Evolutionary conservation across 1,139 yeast genomes (phyloP).

Genomic region (Debaryomyces sp.): DNA sequence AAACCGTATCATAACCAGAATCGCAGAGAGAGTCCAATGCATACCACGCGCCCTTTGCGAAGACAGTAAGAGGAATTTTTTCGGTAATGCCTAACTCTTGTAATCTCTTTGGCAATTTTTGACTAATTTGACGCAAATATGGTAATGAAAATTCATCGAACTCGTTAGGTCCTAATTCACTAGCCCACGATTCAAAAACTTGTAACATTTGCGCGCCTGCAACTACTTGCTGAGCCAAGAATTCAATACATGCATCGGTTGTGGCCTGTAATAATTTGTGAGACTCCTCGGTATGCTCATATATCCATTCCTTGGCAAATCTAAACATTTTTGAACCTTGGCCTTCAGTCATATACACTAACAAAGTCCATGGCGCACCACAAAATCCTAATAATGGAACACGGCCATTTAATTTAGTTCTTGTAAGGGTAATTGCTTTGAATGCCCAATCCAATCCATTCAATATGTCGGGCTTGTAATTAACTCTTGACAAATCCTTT

Average conservation of each 20-base stretch:
- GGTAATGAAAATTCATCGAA: constrained; percentile 89
- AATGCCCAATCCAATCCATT: constrained; percentile 92
- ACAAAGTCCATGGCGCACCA: constrained; percentile 98
- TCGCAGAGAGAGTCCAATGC: constrained; percentile 85
- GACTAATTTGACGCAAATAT: constrained; percentile 75
- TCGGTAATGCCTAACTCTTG: constrained; percentile 70
- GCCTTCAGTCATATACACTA: constrained; percentile 97
- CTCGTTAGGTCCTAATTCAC: constrained; percentile 89
- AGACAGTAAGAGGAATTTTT: constrained; percentile 81
- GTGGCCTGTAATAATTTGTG: constrained; percentile 74
- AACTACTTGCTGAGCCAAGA: constrained; percentile 88
- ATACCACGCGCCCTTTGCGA: constrained; percentile 98
- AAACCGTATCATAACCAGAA: constrained; percentile 83
- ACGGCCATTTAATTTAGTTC: constrained; percentile 81
- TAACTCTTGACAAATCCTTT: constrained; percentile 62
- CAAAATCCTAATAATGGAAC: constrained; percentile 95
- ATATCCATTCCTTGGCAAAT: constrained; percentile 91
- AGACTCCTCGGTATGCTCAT: constrained; percentile 71
- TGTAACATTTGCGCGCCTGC: constrained; percentile 99
- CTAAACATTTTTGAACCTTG: constrained; percentile 93
- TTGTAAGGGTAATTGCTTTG: constrained; percentile 84
- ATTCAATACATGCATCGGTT: constrained; percentile 89
- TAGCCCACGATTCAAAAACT: constrained; percentile 97
- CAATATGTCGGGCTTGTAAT: constrained; percentile 65
- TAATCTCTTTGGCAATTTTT: constrained; percentile 68